Conservation (phyloP, 2,329 filamentous ascomycete species). For the Colletotrichum cordylinicola region DNA sequence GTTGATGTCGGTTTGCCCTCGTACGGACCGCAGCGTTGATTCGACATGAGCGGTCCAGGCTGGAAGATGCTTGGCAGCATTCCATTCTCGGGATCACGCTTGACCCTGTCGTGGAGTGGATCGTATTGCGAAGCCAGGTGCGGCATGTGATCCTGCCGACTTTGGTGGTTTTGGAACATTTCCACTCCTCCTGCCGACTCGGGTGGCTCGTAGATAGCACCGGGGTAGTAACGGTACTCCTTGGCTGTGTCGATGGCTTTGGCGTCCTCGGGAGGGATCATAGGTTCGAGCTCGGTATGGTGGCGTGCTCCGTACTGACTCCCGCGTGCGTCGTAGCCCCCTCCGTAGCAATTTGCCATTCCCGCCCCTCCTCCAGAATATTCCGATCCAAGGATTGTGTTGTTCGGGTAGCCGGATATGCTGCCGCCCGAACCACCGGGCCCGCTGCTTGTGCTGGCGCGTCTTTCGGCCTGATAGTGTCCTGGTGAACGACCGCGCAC, state of each 20-base stretch:
- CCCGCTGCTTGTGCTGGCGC: conserved; percentile 73
- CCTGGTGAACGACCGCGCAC: conserved; percentile 85
- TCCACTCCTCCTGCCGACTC: conserved; percentile 47
- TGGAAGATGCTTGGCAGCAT: conserved; percentile 54
- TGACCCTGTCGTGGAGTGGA: conserved; percentile 40
- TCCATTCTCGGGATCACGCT: conserved; percentile 52
- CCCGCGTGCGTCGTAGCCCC: conserved; percentile 44
- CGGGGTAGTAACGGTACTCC: conserved; percentile 61
- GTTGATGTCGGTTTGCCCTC: conserved; percentile 57
- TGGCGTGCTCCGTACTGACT: conserved; percentile 49
- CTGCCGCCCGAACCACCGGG: conserved; percentile 68
- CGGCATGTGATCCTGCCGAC: conserved; percentile 37
- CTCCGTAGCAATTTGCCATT: conserved; percentile 42
- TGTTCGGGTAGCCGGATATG: conserved; percentile 54
- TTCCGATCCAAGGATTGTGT: conserved; percentile 43
- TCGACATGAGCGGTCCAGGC: conserved; percentile 43
- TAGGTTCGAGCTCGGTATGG: conserved; percentile 58
- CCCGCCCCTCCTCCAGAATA: conserved; percentile 43
- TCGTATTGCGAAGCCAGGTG: conserved; percentile 35
- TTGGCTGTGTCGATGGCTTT: conserved; percentile 55
- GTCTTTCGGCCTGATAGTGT: conserved; percentile 76
- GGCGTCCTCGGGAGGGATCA: conserved; percentile 57
- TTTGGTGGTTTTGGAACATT: conserved; percentile 49
- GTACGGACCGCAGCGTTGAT: conserved; percentile 52
- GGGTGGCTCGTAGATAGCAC: conserved; percentile 54